Evolutionary conservation across 768 basidiomycete species (phyloP), one percentile per base, ranked within the genome.

Genomic region (Tylopilus sp.): DNA sequence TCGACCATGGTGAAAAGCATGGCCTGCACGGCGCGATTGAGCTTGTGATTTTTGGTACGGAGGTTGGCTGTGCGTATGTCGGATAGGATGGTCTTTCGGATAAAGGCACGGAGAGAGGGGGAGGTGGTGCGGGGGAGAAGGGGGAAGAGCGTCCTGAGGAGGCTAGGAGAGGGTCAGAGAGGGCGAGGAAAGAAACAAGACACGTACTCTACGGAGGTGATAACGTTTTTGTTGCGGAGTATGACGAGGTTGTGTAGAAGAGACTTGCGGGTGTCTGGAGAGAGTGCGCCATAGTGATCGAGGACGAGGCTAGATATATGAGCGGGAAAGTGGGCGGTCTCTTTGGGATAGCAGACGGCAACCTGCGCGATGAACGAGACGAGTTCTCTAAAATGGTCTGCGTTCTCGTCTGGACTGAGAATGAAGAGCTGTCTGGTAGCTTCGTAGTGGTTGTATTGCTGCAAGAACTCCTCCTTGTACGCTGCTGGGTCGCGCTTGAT

Each of bases 1-100:
- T 97, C 95, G 8, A 98, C 83, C 95, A 98, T 98, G 40, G 82
- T 81, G 66, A 98, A 98, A 26, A 98, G 76, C 80, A 98, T 89
- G 12, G 92, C 86, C 66, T 99, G 97, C 0, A 99, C 92, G 20
- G 93, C 87, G 33, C 91, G 83, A 66, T 99, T 99, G 23, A 99
- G 82, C 67, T 95, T 95, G 73, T 97, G 93, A 63, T 98, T 97
- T 66, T 90, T 92, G 36, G 86, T 78, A 48, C 83, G 85, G 30
- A 83, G 70, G 67, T 99, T 99, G 38, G 95, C 94, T 1, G 87
- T 89, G 57, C 85, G 83, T 53, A 99, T 91, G 60, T 98, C 97
- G 11, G 90, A 86, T 20, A 98, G 78, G 64, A 99, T 98, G 7
- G 94, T 97, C 65, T 86, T 87, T 13, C 93, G 87, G 61, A 98